These are phyloP conservation scores for Kodamaea jinghongensis DNA, from an alignment of 805 yeast species.

Conservation along the genomic window DNA sequence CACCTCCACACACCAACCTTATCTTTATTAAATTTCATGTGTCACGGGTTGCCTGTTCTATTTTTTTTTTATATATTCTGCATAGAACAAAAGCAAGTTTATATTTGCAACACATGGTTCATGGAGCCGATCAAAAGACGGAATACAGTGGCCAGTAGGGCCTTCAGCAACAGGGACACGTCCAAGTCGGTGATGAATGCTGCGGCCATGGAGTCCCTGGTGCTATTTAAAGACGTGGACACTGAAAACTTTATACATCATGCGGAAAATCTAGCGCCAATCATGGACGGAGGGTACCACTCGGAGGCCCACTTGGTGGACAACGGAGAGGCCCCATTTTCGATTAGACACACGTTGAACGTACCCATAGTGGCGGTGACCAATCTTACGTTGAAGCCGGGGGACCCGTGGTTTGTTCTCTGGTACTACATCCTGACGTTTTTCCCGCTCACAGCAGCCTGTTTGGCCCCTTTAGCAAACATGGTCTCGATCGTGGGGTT, in stretches of 20 bases:
- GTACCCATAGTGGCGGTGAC: slow-evolving; percentile 33
- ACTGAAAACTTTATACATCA: slow-evolving; percentile 1
- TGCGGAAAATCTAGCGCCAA: slow-evolving; percentile 2
- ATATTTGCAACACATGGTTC: too few species aligned
- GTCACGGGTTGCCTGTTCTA: too few species aligned
- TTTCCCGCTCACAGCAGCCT: slow-evolving; percentile 74
- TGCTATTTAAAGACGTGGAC: slow-evolving; percentile 5
- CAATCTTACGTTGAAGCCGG: slow-evolving; percentile 34
- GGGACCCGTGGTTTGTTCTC: slow-evolving; percentile 31
- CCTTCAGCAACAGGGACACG: not conserved
- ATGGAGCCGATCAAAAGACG: slow-evolving; percentile 3
- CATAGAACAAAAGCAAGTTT: not conserved
- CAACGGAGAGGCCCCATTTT: slow-evolving; percentile 10
- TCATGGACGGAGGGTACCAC: slow-evolving; percentile 6
- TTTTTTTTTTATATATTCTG: not conserved
- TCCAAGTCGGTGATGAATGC: not conserved
- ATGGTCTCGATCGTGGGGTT: slow-evolving; percentile 70
- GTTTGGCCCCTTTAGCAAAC: slow-evolving; percentile 76
- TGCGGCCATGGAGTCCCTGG: not conserved
- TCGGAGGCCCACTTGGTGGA: slow-evolving; percentile 2
- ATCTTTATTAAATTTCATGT: too few species aligned
- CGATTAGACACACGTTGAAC: slow-evolving; percentile 28
- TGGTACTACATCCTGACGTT: slow-evolving; percentile 71
- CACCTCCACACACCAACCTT: too few species aligned
- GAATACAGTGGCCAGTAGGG: not conserved